Conservation (phyloP, 2,329 filamentous ascomycete species). For the Paraphoma chrysanthemicola region DNA sequence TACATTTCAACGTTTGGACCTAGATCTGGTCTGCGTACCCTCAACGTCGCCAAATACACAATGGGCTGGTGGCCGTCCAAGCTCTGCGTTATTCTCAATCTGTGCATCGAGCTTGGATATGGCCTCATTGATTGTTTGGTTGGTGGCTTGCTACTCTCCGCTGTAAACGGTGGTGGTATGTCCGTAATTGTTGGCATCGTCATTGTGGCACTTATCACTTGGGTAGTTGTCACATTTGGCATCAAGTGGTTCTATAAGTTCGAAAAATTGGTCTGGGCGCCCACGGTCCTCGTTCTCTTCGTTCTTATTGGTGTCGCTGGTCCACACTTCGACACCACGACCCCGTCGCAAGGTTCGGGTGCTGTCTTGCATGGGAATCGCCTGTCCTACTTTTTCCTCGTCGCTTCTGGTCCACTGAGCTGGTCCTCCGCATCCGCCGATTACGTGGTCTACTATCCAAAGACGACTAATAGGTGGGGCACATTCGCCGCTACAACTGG, state of each 20-base stretch:
- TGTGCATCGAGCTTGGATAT: slow-evolving; percentile 65
- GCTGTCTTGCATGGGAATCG: slow-evolving; percentile 61
- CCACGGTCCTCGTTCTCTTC: slow-evolving; percentile 31
- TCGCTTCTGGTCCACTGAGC: slow-evolving; percentile 66
- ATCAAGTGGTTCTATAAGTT: slow-evolving; percentile 36
- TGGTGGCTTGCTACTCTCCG: slow-evolving; percentile 66
- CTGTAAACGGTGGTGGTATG: slow-evolving; percentile 63
- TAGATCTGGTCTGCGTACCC: slow-evolving; percentile 18
- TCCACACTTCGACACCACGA: slow-evolving; percentile 61
- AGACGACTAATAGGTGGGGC: slow-evolving; percentile 56
- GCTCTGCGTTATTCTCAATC: slow-evolving; percentile 61
- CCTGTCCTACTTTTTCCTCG: slow-evolving; percentile 73
- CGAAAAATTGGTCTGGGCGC: slow-evolving; percentile 33
- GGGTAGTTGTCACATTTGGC: slow-evolving; percentile 31
- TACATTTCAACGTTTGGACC: slow-evolving; percentile 34
- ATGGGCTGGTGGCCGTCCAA: slow-evolving; percentile 71
- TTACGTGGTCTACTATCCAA: slow-evolving; percentile 70
- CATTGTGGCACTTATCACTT: slow-evolving; percentile 54
- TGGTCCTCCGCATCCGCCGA: slow-evolving; percentile 68
- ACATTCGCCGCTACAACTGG: slow-evolving; percentile 63
- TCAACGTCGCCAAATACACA: slow-evolving; percentile 58
- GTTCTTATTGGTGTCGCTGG: slow-evolving; percentile 35
- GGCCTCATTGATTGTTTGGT: slow-evolving; percentile 65
- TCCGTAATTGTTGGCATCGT: slow-evolving; percentile 67
- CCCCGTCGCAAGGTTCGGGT: slow-evolving; percentile 56